Evolutionary conservation across 2,329 filamentous ascomycete species (phyloP).

Genomic region (Trichophyton mentagrophytes): DNA sequence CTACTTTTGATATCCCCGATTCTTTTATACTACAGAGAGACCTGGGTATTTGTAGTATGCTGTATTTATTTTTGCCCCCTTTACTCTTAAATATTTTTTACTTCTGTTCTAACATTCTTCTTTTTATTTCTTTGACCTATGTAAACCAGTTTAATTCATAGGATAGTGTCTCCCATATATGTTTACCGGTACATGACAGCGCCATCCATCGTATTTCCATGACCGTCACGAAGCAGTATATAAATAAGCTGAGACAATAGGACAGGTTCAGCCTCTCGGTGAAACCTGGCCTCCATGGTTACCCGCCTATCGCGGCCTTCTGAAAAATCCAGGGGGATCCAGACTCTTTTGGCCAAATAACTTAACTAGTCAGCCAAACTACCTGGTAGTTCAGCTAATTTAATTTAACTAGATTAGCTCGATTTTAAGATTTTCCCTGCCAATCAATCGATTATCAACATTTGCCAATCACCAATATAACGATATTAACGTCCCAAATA

Average conservation of each 20-base stretch:
- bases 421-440: no score
- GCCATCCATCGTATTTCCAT: not conserved
- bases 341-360: no score
- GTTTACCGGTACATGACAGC: not conserved
- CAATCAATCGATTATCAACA: no score
- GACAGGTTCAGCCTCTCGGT: no score
- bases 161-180: not conserved
- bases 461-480: no score
- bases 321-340: no score
- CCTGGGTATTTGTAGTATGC: not conserved
- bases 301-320: no score
- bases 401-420: no score
- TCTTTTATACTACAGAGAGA: constrained; percentile 1
- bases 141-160: not conserved
- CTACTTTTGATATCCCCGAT: constrained; percentile 2
- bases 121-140: not conserved
- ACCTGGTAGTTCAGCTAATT: no score
- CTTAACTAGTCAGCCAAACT: no score
- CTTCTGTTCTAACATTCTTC: not conserved
- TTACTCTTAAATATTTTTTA: not conserved
- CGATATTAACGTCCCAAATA: no score
- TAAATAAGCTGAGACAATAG: not conserved
- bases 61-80: not conserved
- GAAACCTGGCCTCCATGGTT: no score
- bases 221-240: not conserved